phyloP scores from a whole-genome alignment of 2,329 filamentous ascomycete species.

The Claviceps lovelessii region DNA sequence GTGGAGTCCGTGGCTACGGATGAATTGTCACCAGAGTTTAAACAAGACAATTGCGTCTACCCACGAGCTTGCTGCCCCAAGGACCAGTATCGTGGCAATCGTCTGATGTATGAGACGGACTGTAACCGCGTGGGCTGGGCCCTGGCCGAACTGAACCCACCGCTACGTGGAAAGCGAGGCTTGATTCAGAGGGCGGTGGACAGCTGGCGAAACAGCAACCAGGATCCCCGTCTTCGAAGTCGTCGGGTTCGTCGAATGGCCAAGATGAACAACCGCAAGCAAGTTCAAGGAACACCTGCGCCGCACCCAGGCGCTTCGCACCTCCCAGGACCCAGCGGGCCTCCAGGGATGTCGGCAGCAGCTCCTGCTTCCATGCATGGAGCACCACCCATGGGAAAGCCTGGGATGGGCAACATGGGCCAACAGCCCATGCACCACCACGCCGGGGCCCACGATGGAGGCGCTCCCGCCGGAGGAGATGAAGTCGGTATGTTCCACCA shows the following conservation, averaged over 20 bases:
- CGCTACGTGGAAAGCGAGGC: slow-evolving; percentile 81
- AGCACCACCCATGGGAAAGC: slow-evolving; percentile 46
- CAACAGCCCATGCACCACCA: slow-evolving; percentile 48
- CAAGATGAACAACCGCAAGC: slow-evolving; percentile 83
- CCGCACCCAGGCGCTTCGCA: slow-evolving; percentile 42
- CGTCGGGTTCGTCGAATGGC: slow-evolving; percentile 87
- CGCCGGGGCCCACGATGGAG: slow-evolving; percentile 31
- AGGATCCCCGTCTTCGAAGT: slow-evolving; percentile 81
- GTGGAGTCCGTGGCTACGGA: slow-evolving; percentile 94
- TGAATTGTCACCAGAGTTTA: slow-evolving; percentile 73
- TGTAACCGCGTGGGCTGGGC: slow-evolving; percentile 99
- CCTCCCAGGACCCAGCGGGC: slow-evolving; percentile 53
- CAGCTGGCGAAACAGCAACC: slow-evolving; percentile 98
- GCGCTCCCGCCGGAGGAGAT: slow-evolving; percentile 52
- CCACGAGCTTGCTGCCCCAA: slow-evolving; percentile 88
- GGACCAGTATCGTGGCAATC: slow-evolving; percentile 91
- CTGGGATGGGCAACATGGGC: slow-evolving; percentile 53
- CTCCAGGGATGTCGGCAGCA: slow-evolving; percentile 48
- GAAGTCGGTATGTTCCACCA: slow-evolving; percentile 98
- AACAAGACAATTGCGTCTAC: slow-evolving; percentile 96
- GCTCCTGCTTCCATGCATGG: slow-evolving; percentile 48
- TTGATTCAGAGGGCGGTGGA: slow-evolving; percentile 95
- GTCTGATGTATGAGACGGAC: slow-evolving; percentile 91
- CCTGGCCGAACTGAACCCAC: slow-evolving; percentile 80
- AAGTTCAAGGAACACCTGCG: slow-evolving; percentile 43